Conservation (phyloP, 2,329 filamentous ascomycete genomes). For the Cryphonectria radicalis region DNA sequence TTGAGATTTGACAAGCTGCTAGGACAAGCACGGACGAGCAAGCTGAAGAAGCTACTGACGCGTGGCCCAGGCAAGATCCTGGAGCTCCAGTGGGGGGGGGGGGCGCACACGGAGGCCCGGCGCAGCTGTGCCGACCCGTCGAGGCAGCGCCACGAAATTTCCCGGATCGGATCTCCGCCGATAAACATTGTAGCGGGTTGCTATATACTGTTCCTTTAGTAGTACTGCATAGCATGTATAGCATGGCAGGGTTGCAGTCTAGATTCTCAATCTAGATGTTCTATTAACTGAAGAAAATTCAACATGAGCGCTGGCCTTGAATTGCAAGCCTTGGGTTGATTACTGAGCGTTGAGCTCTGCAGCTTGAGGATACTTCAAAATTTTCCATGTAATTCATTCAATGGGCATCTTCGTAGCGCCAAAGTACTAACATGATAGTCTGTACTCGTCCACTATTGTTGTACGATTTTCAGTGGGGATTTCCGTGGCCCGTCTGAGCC, state of each 20-base stretch:
- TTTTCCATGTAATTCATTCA: neutral
- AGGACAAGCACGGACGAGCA: neutral
- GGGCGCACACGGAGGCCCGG: neutral
- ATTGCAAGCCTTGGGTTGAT: neutral
- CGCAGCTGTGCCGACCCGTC: neutral
- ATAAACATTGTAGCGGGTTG: neutral
- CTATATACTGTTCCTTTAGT: neutral
- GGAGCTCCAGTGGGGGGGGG: neutral
- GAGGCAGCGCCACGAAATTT: neutral
- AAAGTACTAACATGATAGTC: neutral
- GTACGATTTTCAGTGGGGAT: neutral
- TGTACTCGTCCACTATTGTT: neutral
- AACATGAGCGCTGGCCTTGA: neutral
- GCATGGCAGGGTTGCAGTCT: neutral
- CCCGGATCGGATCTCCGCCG: neutral
- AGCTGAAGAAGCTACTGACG: conserved; percentile 4
- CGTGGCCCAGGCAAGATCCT: neutral
- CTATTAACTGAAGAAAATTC: too few species aligned
- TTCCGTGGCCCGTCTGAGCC: neutral
- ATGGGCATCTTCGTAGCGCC: neutral
- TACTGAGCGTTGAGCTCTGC: neutral
- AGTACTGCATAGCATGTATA: neutral
- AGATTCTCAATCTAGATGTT: neutral
- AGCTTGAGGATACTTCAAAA: neutral
- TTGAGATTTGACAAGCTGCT: neutral